Percentiles rank a stretch among this genome's conserved stretches.
Conservation (phyloP, 768 basidiomycete genomes). For the Calocera cornea region DNA sequence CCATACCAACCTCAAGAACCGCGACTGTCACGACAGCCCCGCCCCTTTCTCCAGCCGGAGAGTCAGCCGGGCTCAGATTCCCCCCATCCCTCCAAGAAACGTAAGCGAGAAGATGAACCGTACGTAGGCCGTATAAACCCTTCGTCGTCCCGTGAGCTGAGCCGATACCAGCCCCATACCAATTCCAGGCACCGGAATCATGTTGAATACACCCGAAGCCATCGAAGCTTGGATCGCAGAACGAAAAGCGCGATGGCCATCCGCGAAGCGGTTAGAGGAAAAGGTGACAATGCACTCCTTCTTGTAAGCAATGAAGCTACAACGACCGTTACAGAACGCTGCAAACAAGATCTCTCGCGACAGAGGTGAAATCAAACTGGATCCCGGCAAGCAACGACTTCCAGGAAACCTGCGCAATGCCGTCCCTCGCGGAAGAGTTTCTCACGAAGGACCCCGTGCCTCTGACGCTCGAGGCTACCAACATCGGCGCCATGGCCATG, state of each 20-base stretch:
- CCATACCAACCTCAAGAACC: neutral
- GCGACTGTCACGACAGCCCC: neutral
- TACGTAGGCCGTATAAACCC: constrained; percentile 1
- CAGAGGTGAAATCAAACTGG: constrained; percentile 9
- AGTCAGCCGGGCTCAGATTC: constrained; percentile 7
- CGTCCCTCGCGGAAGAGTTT: too few relatives aligned
- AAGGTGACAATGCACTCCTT: constrained; percentile 31
- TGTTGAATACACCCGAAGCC: constrained; percentile 68
- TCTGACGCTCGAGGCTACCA: too few relatives aligned
- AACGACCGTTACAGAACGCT: neutral
- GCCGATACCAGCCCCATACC: constrained; percentile 38
- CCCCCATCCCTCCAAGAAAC: constrained; percentile 10
- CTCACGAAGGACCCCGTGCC: too few relatives aligned
- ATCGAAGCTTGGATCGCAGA: constrained; percentile 79
- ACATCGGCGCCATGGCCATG: too few relatives aligned
- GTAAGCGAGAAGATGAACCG: constrained; percentile 9
- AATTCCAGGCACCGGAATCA: constrained; percentile 66
- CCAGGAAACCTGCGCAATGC: too few relatives aligned
- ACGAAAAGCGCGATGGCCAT: constrained; percentile 77
- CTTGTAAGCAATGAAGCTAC: neutral
- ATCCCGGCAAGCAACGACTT: neutral
- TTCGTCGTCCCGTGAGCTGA: too few relatives aligned
- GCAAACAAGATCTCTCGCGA: constrained; percentile 6
- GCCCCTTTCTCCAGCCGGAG: neutral
- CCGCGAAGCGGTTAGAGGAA: constrained; percentile 49